Evolutionary conservation across 2,329 filamentous ascomycete genomes (phyloP).

Genomic region (Talaromyces sp.): DNA sequence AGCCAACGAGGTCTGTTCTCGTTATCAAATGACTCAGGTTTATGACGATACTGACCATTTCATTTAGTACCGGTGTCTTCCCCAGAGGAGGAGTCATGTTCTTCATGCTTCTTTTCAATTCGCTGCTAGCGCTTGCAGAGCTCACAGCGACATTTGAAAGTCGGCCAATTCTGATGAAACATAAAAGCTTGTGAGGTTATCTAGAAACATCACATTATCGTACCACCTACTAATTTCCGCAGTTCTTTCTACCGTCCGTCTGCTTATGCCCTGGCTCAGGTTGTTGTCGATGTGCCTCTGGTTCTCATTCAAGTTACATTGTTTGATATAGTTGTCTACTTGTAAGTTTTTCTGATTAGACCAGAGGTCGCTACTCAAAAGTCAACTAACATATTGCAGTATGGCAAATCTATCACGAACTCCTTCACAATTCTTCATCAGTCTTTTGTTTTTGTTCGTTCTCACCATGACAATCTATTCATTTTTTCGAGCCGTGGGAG

Average conservation of each 20-base stretch:
- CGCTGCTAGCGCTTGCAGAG: conserved; percentile 56
- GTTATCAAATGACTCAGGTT: neutral
- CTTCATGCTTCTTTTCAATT: conserved; percentile 59
- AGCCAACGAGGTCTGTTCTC: conserved; percentile 38
- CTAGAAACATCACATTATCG: neutral
- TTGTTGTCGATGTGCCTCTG: conserved; percentile 53
- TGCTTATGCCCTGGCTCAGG: conserved; percentile 55
- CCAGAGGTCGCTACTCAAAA: neutral
- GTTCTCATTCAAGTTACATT: conserved; percentile 54
- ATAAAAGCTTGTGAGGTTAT: conserved; percentile 55
- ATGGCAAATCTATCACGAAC: conserved; percentile 54
- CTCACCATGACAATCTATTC: conserved; percentile 53
- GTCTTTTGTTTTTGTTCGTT: conserved; percentile 49
- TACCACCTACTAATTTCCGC: conserved; percentile 6
- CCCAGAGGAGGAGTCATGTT: conserved; percentile 58
- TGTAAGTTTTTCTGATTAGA: conserved; percentile 23
- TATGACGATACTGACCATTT: neutral
- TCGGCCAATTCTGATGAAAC: conserved; percentile 63
- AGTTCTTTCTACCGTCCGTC: conserved; percentile 60
- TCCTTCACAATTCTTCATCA: conserved; percentile 59
- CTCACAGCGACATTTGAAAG: conserved; percentile 56
- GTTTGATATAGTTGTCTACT: conserved; percentile 59
- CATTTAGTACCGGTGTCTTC: conserved; percentile 51
- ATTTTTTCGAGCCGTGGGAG: conserved; percentile 48
- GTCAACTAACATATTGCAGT: conserved; percentile 14